Evolutionary conservation across 805 yeast species (phyloP).

Genomic region (Wickerhamiella vanderwaltii): DNA sequence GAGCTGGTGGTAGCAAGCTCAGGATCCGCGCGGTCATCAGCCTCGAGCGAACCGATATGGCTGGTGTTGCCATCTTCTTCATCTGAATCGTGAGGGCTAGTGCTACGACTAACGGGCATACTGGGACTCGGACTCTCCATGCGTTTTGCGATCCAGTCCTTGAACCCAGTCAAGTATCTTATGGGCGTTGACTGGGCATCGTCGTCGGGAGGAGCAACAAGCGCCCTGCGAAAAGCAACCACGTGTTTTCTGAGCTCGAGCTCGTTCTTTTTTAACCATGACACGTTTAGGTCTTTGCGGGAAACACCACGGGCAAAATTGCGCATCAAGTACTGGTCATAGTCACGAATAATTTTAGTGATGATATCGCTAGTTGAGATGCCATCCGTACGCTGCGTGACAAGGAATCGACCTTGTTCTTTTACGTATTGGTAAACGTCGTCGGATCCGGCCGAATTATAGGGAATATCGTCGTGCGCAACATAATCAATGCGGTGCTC

Average conservation of each 20-base stretch:
- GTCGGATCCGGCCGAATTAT: slow-evolving; percentile 76
- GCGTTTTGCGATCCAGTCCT: slow-evolving; percentile 10
- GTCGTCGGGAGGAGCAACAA: slow-evolving; percentile 24
- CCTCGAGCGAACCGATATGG: too few relatives aligned
- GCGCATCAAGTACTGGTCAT: slow-evolving; percentile 92
- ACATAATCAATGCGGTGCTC: slow-evolving; percentile 85
- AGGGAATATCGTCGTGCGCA: slow-evolving; percentile 96
- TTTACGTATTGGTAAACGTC: slow-evolving; percentile 92
- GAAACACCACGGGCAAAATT: slow-evolving; percentile 97
- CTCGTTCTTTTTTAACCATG: slow-evolving; percentile 96
- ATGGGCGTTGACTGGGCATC: slow-evolving; percentile 5
- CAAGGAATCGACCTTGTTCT: slow-evolving; percentile 76
- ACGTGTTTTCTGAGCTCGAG: slow-evolving; percentile 86
- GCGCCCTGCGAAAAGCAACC: slow-evolving; percentile 71
- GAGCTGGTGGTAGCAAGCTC: neutral
- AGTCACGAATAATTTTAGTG: slow-evolving; percentile 87
- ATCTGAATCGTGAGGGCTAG: too few relatives aligned
- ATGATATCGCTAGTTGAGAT: slow-evolving; percentile 92
- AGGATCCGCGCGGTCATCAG: too few relatives aligned
- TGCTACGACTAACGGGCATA: neutral
- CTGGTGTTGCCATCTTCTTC: too few relatives aligned
- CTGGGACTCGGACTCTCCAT: slow-evolving; percentile 11
- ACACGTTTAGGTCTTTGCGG: slow-evolving; percentile 87
- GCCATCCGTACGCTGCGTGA: slow-evolving; percentile 95
- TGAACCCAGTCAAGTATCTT: slow-evolving; percentile 6